Base-by-base conservation (phyloP, 345 rosid genomes). In the Rhodamnia argentea region DNA sequence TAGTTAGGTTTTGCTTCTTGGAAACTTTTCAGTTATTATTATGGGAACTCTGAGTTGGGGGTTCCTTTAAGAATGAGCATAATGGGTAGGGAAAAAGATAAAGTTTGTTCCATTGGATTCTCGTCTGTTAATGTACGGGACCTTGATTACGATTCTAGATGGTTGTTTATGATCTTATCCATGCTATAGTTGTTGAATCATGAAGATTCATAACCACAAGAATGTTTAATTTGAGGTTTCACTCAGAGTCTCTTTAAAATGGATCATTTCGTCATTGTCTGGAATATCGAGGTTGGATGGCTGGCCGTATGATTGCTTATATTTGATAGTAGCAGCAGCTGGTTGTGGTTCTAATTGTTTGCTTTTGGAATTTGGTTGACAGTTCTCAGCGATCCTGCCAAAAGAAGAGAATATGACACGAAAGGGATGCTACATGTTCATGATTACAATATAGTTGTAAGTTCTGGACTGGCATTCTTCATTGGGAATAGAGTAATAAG, bases 361-460 rank as follows among this genome's bases (percentile, higher is more conserved):
- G 84, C 11, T 20, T 56, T 82, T 85, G 78, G 5, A 83, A 89
- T 70, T 32, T 70, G 47, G 14, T 70, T 10, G 56, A 87, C 97
- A 97, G 99, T 97, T 70, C 90, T 97, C 78, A 93, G 94, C 14
- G 94, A 97, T 90, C 96, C 99, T 5, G 87, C 83, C 70, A 89
- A 92, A 59, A 93, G 97, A 92, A 90, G 86, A 83, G 99, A 96
- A 88, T 97, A 95, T 75, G 98, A 97, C 89, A 89, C 84, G 78
- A 91, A 90, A 18, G 94, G 96, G 92, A 92, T 93, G 96, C 83
- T 86, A 84, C 90, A 92, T 83, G 86, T 91, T 57, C 87, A 94
- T 83, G 95, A 95, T 88, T 91, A 88, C 84, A 91, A 94, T 87
- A 86, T 92, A 87, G 90, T 93, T 83, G 90, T 91, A 93, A 89